Base-by-base conservation (phyloP, 169 alveolate genomes). In the Plasmodium inui region DNA sequence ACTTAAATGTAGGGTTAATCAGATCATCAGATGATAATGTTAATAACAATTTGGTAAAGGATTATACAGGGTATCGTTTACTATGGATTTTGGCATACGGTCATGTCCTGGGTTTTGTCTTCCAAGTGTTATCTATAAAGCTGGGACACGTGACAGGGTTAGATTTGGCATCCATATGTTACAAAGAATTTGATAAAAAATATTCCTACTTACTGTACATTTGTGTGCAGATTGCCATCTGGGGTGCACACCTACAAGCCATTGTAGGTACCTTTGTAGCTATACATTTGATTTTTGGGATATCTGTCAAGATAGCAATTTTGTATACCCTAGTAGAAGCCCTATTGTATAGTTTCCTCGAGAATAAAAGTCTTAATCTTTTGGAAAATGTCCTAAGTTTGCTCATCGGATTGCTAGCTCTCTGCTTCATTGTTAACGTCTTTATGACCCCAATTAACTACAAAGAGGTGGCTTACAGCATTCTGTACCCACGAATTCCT, bases 1-100 rank as follows among this genome's bases (percentile, higher is more conserved):
- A 96, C 50, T 80, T 96, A 86, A 95, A 94, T 78, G 96, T 92
- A 3, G 97, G 97, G 3, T 86, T 92, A 71, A 74, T 92, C 5
- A 90, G 97, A 53, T 53, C 84, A 12, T 30, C 44, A 6, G 94
- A 82, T 22, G 82, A 57, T 8, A 50, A 44, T 71, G 22, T 26
- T 9, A 34, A 8, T 74, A 7, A 30, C 34, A 30, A 28, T 67
- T n/a, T 73, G 39, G 70, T 50, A 72, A 89, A 89, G 50, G 94
- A 89, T 89, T 86, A 74, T 81, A 71, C 93, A 14, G 97, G 96
- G 1, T 94, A 92, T 82, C 84, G 61, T 22, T 70, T 96, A 76
- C 94, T 96, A 78, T 96, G 96, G 96, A 84, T 96, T 71, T 73
- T 96, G 57, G 76, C 90, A 34, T 90, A 92, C 86, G 96, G 95